Percentiles rank a stretch among this genome's conserved stretches.
These are phyloP conservation scores for Stygiomarasmius scandens DNA, from an alignment of 1,284 basidiomycete genomes.

Conservation along the genomic window DNA sequence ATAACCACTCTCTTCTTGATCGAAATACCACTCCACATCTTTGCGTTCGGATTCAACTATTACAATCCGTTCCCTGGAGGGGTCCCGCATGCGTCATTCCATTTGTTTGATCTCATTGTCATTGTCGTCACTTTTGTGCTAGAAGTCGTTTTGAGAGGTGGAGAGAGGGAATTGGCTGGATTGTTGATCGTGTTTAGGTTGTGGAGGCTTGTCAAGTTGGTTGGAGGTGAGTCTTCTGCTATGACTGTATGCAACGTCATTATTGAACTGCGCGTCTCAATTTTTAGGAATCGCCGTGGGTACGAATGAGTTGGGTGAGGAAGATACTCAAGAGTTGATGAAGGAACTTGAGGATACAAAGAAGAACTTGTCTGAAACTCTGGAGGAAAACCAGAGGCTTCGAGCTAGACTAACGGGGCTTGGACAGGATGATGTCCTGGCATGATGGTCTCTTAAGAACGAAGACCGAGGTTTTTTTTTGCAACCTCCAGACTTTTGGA, in stretches of 20 bases:
- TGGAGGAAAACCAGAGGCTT: conserved; percentile 42
- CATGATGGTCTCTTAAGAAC: background rate
- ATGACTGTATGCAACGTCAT: background rate
- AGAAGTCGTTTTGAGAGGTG: conserved; percentile 67
- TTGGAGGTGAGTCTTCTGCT: conserved; percentile 57
- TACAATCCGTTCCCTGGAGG: conserved; percentile 57
- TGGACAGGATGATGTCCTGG: conserved; percentile 4
- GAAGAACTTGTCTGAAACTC: conserved; percentile 34
- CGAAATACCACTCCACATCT: conserved; percentile 73
- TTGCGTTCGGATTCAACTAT: conserved; percentile 59
- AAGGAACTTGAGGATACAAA: conserved; percentile 47
- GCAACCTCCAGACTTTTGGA: no score
- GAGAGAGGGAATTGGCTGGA: conserved; percentile 67
- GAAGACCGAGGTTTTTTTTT: no score
- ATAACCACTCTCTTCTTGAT: conserved; percentile 74
- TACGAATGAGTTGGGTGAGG: conserved; percentile 64
- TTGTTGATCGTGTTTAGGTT: conserved; percentile 74
- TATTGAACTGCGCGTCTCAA: conserved; percentile 56
- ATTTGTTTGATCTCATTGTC: conserved; percentile 73
- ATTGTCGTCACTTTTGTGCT: conserved; percentile 73
- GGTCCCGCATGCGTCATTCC: conserved; percentile 57
- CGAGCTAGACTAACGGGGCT: conserved; percentile 32
- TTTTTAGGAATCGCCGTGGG: conserved; percentile 68
- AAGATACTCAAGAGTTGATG: conserved; percentile 49
- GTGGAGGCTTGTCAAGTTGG: conserved; percentile 78